phyloP scores from a whole-genome alignment of 768 basidiomycete species.

The Scleroderma citrinum region DNA sequence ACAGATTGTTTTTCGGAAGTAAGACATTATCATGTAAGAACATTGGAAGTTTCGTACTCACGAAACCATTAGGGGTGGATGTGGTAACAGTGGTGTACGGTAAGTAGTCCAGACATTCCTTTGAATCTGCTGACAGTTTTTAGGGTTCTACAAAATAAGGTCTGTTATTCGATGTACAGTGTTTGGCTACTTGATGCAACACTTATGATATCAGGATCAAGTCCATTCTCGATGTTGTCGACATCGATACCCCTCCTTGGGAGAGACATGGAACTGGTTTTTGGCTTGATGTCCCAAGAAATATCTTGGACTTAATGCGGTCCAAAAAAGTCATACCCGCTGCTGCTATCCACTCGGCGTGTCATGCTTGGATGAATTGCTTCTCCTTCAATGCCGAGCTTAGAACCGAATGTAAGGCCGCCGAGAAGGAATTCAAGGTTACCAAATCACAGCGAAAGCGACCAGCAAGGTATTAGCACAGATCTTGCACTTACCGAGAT shows the following conservation, averaged over 20 bases:
- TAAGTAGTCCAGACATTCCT: conserved; percentile 26
- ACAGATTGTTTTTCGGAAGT: conserved; percentile 70
- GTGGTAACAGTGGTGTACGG: conserved; percentile 71
- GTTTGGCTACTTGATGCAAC: not conserved
- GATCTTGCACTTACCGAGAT: not conserved
- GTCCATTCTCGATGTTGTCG: conserved; percentile 68
- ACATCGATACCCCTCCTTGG: conserved; percentile 74
- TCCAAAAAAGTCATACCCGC: conserved; percentile 58
- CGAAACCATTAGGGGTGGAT: conserved; percentile 43
- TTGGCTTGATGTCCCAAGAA: conserved; percentile 71
- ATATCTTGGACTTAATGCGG: conserved; percentile 47
- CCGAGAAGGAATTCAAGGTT: conserved; percentile 65
- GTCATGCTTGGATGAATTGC: conserved; percentile 77
- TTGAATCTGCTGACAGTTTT: not conserved
- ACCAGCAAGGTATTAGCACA: conserved; percentile 50
- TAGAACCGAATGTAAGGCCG: conserved; percentile 76
- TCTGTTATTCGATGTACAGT: conserved; percentile 16
- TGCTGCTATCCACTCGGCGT: conserved; percentile 79
- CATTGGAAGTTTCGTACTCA: not conserved
- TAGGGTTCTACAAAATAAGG: conserved; percentile 81
- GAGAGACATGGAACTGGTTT: conserved; percentile 66
- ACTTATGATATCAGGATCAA: conserved; percentile 38
- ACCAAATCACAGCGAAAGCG: conserved; percentile 52
- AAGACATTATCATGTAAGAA: conserved; percentile 19
- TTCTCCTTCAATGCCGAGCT: conserved; percentile 66